Evolutionary conservation across 2,329 filamentous ascomycete genomes (phyloP).

Genomic region (Aspergillus amoenus): DNA sequence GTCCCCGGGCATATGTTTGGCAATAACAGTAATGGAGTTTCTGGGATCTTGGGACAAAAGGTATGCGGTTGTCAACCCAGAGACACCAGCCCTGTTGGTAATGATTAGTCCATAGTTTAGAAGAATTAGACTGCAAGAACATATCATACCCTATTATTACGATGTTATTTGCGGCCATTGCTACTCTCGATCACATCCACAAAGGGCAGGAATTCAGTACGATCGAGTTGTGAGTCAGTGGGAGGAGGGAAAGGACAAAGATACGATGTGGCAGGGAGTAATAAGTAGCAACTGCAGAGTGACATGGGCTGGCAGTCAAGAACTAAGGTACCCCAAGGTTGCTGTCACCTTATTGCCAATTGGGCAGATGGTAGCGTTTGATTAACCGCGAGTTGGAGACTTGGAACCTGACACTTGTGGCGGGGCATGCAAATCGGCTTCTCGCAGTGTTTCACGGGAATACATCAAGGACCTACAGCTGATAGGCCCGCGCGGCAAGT

Average conservation of each 20-base stretch:
- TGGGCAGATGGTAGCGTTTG: not conserved
- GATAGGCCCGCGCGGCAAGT: not conserved
- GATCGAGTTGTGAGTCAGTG: not conserved
- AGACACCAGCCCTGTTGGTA: slow-evolving; percentile 59
- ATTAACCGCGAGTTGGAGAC: not conserved
- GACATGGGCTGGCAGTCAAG: not conserved
- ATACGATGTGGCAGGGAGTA: not conserved
- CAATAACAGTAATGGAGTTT: slow-evolving; percentile 67
- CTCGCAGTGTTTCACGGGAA: not conserved
- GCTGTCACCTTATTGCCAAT: not conserved
- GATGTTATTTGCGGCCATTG: slow-evolving; percentile 38
- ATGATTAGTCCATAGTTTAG: slow-evolving; percentile 2
- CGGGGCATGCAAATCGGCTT: not conserved
- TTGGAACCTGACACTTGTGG: not conserved
- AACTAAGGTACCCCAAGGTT: not conserved
- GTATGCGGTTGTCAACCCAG: slow-evolving; percentile 65
- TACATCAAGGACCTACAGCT: not conserved
- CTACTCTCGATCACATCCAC: not conserved
- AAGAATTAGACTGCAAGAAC: not conserved
- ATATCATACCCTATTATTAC: slow-evolving; percentile 40
- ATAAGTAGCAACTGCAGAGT: not conserved
- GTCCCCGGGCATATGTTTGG: slow-evolving; percentile 91
- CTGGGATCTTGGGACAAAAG: slow-evolving; percentile 57
- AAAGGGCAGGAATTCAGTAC: not conserved
- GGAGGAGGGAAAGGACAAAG: not conserved